Evolutionary conservation across 495 filamentous ascomycete genomes (phyloP).

Genomic region (Pseudomonodictys pantanalensis): DNA sequence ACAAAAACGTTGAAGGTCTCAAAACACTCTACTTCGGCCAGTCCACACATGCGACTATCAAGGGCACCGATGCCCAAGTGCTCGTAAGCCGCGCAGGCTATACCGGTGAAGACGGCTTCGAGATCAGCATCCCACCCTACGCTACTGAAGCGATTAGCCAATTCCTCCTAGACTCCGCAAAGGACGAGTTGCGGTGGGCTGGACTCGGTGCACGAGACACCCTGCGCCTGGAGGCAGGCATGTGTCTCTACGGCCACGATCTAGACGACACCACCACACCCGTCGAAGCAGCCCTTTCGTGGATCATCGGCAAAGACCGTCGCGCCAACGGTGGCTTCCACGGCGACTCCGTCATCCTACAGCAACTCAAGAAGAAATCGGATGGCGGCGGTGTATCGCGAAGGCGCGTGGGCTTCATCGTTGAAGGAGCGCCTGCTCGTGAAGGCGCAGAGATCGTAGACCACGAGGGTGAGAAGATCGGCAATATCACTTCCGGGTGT

Average conservation of each 20-base stretch:
- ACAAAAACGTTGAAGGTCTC: conserved; percentile 54
- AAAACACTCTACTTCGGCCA: conserved; percentile 76
- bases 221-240: conserved; percentile 88
- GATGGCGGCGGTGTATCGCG: conserved; percentile 63
- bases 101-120: conserved; percentile 97
- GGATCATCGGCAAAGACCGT: conserved; percentile 79
- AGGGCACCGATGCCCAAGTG: conserved; percentile 48
- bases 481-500: conserved; percentile 82
- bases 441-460: conserved; percentile 81
- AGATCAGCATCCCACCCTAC: conserved; percentile 75
- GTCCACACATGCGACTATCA: conserved; percentile 56
- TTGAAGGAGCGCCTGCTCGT: conserved; percentile 84
- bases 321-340: conserved; percentile 63
- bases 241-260: conserved; percentile 99
- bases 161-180: conserved; percentile 61
- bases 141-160: conserved; percentile 57
- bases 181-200: conserved; percentile 68
- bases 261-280: conserved; percentile 86
- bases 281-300: conserved; percentile 75
- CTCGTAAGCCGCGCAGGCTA: conserved; percentile 87
- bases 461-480: conserved; percentile 55
- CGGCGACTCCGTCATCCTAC: conserved; percentile 69
- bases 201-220: conserved; percentile 90
- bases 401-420: conserved; percentile 74
- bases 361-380: conserved; percentile 66